Evolutionary conservation across 805 yeast species (phyloP), one percentile per base, ranked within the genome.

Genomic region (Wickerhamomyces silvicola): DNA sequence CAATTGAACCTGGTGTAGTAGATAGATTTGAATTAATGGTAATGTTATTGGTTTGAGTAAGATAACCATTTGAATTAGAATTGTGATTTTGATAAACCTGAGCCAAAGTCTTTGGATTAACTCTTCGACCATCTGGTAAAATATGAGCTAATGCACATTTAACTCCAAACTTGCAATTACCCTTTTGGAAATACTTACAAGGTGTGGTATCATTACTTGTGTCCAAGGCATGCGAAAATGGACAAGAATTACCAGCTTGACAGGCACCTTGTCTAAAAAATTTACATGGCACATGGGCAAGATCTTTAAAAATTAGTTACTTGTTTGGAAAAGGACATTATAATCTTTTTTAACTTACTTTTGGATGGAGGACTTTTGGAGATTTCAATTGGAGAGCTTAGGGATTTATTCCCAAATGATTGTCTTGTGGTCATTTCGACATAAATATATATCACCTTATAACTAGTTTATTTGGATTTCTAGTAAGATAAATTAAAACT

Each of bases 211-310:
- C 78, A 22, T 63, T 50, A 3, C 64, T 62, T 33, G 59, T 60
- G 30, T 68, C 68, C 31, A 74, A 52, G 28, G 81, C 68, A 55
- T 90, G 98, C 21, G 92, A 78, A 54, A 90, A 90, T 2, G 96
- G 96, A 56, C 98, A 90, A 1, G 90, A 68, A 31, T 64, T 67
- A 10, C 97, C 97, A 2, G 97, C 97, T 57, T 88, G 97, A 57
- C 98, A 90, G 12, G 83, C 75, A 1, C 97, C 97, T 56, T 88
- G 96, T 36, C 75, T 68, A 57, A 68, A 90, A 64, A 90, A 90
- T 62, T 90, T 90, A 59, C 98, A 90, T 3, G 98, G 98, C 19
- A 90, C 97, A 57, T 90, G 98, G 28, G 94, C 79, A 28, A 85
- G 70, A 50, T 82, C 86, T 63, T 60, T 58, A 29, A 10, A 7